Evolutionary conservation across 345 rosid genomes (phyloP).

Genomic region (Arabidopsis suecica): DNA sequence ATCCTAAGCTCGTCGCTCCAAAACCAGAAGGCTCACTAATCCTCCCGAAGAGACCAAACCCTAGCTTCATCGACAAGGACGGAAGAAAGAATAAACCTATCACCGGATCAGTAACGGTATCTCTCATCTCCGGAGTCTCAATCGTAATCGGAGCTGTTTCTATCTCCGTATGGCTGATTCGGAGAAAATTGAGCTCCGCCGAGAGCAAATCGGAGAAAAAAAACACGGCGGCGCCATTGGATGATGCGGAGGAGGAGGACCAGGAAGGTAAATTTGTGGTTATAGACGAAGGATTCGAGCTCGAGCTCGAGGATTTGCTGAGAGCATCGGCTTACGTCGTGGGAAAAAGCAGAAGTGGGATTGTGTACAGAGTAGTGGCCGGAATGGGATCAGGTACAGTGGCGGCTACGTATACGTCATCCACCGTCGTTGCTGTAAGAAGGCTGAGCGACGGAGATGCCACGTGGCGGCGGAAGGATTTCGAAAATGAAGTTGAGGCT

Average conservation of each 20-base stretch:
- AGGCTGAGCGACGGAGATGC: slow-evolving; percentile 81
- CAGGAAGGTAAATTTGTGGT: slow-evolving; percentile 71
- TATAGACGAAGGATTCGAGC: slow-evolving; percentile 76
- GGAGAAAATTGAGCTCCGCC: slow-evolving; percentile 48
- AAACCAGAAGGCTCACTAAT: slow-evolving; percentile 59
- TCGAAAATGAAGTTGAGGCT: slow-evolving; percentile 82
- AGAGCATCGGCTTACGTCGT: slow-evolving; percentile 96
- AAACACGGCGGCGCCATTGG: slow-evolving; percentile 28
- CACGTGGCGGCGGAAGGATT: slow-evolving; percentile 76
- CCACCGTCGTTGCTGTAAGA: slow-evolving; percentile 77
- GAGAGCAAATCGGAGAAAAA: slow-evolving; percentile 47
- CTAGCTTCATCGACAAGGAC: slow-evolving; percentile 17
- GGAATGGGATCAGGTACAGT: slow-evolving; percentile 62
- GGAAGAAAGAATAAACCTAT: slow-evolving; percentile 36
- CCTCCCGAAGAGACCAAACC: slow-evolving; percentile 46
- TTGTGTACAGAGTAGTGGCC: slow-evolving; percentile 79
- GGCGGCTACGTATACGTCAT: slow-evolving; percentile 32
- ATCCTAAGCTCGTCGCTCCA: slow-evolving; percentile 47
- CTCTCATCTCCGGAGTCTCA: slow-evolving; percentile 68
- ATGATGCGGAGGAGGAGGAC: slow-evolving; percentile 50
- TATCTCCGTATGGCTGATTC: slow-evolving; percentile 63
- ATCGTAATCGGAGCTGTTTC: slow-evolving; percentile 67
- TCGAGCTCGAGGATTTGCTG: slow-evolving; percentile 85
- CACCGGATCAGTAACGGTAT: slow-evolving; percentile 57
- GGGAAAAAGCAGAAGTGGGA: slow-evolving; percentile 89